A percentile compares a stretch with the other conserved stretches of the same genome.
These are phyloP conservation scores for Linnemannia hyalina DNA, from an alignment of 192 early-diverging fungal species.

Conservation along the genomic window DNA sequence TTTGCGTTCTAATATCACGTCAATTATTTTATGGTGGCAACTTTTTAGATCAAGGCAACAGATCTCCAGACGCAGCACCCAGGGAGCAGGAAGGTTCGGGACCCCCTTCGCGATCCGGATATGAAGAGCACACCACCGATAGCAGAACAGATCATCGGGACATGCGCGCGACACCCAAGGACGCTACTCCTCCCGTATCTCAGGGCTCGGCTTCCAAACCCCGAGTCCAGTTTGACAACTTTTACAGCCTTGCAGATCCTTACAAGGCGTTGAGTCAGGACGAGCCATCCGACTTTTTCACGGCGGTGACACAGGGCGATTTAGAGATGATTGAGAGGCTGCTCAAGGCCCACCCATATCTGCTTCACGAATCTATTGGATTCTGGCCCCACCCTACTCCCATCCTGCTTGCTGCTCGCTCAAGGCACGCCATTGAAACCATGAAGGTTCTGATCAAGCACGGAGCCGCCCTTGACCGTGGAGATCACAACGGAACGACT, in stretches of 20 bases:
- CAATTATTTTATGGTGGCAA: background rate
- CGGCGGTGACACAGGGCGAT: constrained; percentile 44
- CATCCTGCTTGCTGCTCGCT: constrained; percentile 41
- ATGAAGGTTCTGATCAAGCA: constrained; percentile 48
- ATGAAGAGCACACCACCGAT: constrained; percentile 21
- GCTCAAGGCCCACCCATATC: constrained; percentile 32
- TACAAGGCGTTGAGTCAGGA: constrained; percentile 51
- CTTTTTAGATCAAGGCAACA: constrained; percentile 17
- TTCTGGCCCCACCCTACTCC: constrained; percentile 46
- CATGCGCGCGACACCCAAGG: constrained; percentile 14
- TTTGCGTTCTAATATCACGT: background rate
- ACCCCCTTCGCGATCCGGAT: constrained; percentile 12
- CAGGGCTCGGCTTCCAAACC: constrained; percentile 14
- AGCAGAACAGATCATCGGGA: constrained; percentile 15
- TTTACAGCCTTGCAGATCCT: constrained; percentile 54
- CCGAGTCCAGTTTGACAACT: constrained; percentile 46
- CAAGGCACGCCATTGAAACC: constrained; percentile 37
- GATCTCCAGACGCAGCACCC: constrained; percentile 8
- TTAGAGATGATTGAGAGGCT: constrained; percentile 40
- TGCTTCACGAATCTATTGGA: constrained; percentile 40
- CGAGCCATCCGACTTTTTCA: constrained; percentile 46
- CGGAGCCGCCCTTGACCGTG: constrained; percentile 30
- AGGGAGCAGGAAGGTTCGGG: constrained; percentile 19
- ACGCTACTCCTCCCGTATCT: constrained; percentile 17
- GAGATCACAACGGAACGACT: constrained; percentile 43